A percentile compares a stretch with the other conserved stretches of the same genome.
Evolutionary conservation across 2,329 filamentous ascomycete genomes (phyloP).

Genomic region (Periconia digitata): DNA sequence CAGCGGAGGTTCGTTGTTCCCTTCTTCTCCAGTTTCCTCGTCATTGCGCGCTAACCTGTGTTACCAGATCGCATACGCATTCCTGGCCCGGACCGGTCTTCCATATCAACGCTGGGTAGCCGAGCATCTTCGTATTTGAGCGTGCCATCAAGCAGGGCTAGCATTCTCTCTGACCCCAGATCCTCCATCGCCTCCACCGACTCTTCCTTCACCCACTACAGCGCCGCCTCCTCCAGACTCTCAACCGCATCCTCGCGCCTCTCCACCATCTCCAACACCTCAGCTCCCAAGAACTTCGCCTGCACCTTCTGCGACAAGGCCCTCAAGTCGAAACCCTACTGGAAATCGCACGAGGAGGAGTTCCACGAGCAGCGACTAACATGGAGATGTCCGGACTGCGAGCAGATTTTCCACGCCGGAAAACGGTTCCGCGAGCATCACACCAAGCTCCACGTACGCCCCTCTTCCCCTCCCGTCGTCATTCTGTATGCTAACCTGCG

Average conservation of each 20-base stretch:
- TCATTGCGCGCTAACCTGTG: background rate
- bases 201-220: constrained; percentile 41
- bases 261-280: constrained; percentile 37
- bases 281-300: constrained; percentile 43
- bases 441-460: constrained; percentile 62
- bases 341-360: constrained; percentile 70
- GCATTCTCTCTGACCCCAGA: constrained; percentile 40
- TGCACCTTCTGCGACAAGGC: constrained; percentile 61
- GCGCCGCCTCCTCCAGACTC: constrained; percentile 38
- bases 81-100: constrained; percentile 36
- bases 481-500: constrained; percentile 14
- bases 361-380: constrained; percentile 70
- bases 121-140: constrained; percentile 41
- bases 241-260: constrained; percentile 42
- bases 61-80: constrained; percentile 37
- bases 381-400: constrained; percentile 68
- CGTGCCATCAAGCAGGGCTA: constrained; percentile 42
- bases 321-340: constrained; percentile 69
- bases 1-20: constrained; percentile 34
- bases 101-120: constrained; percentile 40
- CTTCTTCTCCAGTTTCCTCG: constrained; percentile 21
- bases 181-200: constrained; percentile 43
- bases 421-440: constrained; percentile 71
- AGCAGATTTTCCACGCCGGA: constrained; percentile 68
- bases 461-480: background rate